Evolutionary conservation across 345 rosid species (phyloP), one percentile per base, ranked within the genome.

Genomic region (Abelmoschus esculentus): DNA sequence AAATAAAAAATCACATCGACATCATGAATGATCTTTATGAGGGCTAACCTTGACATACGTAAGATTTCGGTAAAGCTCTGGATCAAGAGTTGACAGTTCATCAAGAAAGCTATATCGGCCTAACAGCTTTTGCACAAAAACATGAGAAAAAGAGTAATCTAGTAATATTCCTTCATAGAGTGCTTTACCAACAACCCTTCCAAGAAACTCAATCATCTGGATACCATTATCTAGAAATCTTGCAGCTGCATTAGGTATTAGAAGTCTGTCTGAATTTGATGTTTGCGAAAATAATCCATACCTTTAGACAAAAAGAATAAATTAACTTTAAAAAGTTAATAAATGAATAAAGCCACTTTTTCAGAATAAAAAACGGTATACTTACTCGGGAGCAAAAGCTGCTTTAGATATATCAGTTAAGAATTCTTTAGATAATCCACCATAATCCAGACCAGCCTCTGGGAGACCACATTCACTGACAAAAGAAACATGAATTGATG

Each of bases 391-490:
- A 57, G 96, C 81, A 83, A 93, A 93, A 71, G 91, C 93, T 66
- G 91, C 79, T 80, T 93, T 93, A 72, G 98, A 89, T 74, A 93
- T 85, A 80, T 93, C 98, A 72, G 98, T 93, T 74, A 93, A 70
- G 78, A 93, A 93, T 83, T 93, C 98, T 76, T 93, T 93, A 19
- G 97, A 93, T 75, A 91, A 82, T 68, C 98, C 98, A 73, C 98
- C 98, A 80, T 89, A 91, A 82, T 93, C 98, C 73, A 93, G 85
- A 78, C 98, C 98, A 70, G 98, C 97, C 84, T 93, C 98, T 52
- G 91, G 96, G 82, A 91, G 91, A 78, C 97, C 98, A 82, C 85
- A 84, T 73, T 93, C 97, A 76, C 96, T 93, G 69, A 93, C 91
- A 88, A 93, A 93, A 13, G 97, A 93, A 70, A 93, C 97, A 63